phyloP scores from a whole-genome alignment of 2,329 filamentous ascomycete species.

The Penicillium sp. region DNA sequence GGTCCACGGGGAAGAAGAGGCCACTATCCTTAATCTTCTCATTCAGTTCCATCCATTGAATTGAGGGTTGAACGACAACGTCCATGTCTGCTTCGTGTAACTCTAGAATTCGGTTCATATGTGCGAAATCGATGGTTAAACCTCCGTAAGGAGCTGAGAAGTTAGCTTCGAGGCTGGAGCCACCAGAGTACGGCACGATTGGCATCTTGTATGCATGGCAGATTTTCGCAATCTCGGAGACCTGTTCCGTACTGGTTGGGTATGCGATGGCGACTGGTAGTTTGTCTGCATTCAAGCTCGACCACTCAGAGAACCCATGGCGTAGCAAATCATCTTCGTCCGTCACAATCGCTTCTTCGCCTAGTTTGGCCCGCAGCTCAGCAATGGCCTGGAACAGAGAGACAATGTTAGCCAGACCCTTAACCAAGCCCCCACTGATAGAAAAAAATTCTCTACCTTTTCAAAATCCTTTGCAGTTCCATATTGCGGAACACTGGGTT shows the following conservation, averaged over 20 bases:
- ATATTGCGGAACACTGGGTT: slow-evolving; percentile 38
- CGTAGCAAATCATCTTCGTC: slow-evolving; percentile 67
- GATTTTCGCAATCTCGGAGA: slow-evolving; percentile 67
- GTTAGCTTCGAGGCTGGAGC: slow-evolving; percentile 85
- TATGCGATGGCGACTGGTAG: slow-evolving; percentile 70
- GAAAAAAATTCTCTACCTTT: slow-evolving; percentile 34
- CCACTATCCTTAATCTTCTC: slow-evolving; percentile 72
- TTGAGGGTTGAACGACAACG: slow-evolving; percentile 85
- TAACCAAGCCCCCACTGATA: not conserved
- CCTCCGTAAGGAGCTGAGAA: slow-evolving; percentile 87
- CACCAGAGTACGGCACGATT: slow-evolving; percentile 85
- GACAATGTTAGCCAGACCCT: slow-evolving; percentile 3
- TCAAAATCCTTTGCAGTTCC: slow-evolving; percentile 45
- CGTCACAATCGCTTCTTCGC: slow-evolving; percentile 65
- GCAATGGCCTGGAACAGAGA: slow-evolving; percentile 55
- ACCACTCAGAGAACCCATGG: slow-evolving; percentile 75
- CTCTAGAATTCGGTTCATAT: slow-evolving; percentile 81
- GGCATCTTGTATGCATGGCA: slow-evolving; percentile 82
- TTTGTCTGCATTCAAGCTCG: slow-evolving; percentile 67
- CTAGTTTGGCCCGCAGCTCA: slow-evolving; percentile 59
- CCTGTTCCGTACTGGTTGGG: slow-evolving; percentile 67
- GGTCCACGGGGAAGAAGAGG: slow-evolving; percentile 90
- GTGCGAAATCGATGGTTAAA: slow-evolving; percentile 85
- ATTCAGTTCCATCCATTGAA: slow-evolving; percentile 92
- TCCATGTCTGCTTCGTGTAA: slow-evolving; percentile 91